phyloP scores from a whole-genome alignment of 257 asterid genomes.

The Linderniella brevidens region DNA sequence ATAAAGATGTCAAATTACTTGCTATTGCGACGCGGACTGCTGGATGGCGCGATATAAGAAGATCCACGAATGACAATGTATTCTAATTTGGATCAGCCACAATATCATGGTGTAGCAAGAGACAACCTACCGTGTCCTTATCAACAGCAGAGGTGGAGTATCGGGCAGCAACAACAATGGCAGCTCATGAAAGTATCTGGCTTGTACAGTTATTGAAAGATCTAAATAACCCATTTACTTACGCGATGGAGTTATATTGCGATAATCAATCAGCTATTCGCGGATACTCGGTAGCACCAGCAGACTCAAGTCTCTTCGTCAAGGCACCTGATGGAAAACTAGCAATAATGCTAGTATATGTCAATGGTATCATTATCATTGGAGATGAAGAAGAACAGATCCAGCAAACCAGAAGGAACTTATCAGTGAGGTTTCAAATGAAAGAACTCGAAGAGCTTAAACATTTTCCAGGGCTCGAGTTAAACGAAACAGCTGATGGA shows the following conservation, averaged over 20 bases:
- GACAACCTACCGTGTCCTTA: background rate
- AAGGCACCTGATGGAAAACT: no score
- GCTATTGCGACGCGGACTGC: conserved; percentile 5
- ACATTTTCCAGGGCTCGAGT: no score
- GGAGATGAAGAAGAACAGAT: no score
- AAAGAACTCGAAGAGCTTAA: no score
- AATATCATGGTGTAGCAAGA: conserved; percentile 1
- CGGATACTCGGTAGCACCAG: no score
- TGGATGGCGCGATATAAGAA: background rate
- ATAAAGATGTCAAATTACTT: background rate
- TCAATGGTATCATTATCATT: no score
- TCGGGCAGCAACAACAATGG: background rate
- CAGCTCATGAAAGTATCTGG: background rate
- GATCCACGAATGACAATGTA: conserved; percentile 1
- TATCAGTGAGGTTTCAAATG: no score
- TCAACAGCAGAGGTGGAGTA: background rate
- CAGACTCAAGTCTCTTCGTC: no score
- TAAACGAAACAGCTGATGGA: no score
- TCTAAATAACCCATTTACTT: background rate
- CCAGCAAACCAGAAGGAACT: no score
- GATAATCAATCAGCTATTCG: background rate
- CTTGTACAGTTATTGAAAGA: background rate
- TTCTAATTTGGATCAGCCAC: background rate
- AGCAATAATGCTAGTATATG: no score
- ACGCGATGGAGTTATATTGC: background rate